Evolutionary conservation across 116 monocot genomes (phyloP), one percentile per base, ranked within the genome.

Genomic region (Dioscorea cayenensis): DNA sequence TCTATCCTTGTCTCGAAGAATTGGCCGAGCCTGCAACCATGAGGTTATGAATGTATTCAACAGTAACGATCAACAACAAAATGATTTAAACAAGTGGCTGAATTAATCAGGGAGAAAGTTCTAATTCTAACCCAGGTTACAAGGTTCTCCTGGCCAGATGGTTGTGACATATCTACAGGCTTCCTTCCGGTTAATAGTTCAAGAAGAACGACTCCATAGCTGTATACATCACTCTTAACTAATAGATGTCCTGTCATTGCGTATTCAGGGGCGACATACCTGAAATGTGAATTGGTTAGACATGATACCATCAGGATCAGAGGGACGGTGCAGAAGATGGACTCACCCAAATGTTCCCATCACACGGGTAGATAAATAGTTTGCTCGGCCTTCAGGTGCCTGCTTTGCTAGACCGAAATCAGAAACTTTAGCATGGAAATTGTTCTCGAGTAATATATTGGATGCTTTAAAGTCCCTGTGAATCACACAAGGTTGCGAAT

Each of bases 301-400:
- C 35, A 25, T 63, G 59, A 36, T 55, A 18, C 18, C 59, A 71
- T 50, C 5, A 68, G 25, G 38, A 7, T 68, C 27, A 13, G 9
- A 10, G 17, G 55, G 43, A 17, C 16, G 49, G 14, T 14, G 55
- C 25, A 23, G 5, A 62, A 72, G 28, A 11, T 38, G 11, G 32
- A 77, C 25, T 74, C 81, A 99, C 97, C 97, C 97, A 79, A 99
- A 99, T 69, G 97, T 99, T 75, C 97, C 97, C 97, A 99, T 99
- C n/a, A 99, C 97, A 65, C 97, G 94, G 36, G 97, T 99, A 1
- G 97, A 99, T 61, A 99, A 84, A 79, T 90, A 85, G 76, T 84
- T 91, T 36, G 81, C 72, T 16, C 80, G 85, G 22, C 91, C 97
- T 86, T 99, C 97, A 29, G 97, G 97, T 63, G 97, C 97, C 71